Evolutionary conservation across 2,329 filamentous ascomycete genomes (phyloP).

Genomic region (Didymella lethalis): DNA sequence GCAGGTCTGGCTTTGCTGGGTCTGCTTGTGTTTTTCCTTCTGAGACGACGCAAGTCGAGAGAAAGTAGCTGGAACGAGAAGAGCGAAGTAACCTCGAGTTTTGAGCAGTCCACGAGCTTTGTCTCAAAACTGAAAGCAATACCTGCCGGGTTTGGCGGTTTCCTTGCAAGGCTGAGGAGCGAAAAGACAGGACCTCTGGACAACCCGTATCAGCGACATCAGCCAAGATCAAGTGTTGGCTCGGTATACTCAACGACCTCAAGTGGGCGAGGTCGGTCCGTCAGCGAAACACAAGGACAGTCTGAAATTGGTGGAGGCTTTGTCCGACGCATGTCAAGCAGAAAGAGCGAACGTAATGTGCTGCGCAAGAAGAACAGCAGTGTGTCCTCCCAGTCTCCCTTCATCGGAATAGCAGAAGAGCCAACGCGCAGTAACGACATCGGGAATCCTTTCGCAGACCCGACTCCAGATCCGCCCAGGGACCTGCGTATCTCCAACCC

Average conservation of each 20-base stretch:
- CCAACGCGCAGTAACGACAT: conserved; percentile 33
- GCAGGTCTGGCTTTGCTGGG: conserved; percentile 43
- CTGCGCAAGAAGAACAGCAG: conserved; percentile 44
- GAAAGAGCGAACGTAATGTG: conserved; percentile 43
- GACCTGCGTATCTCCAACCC: conserved; percentile 40
- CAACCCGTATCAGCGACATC: conserved; percentile 43
- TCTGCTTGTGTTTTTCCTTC: conserved; percentile 44
- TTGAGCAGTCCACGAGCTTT: conserved; percentile 21
- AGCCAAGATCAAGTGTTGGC: conserved; percentile 40
- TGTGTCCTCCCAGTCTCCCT: conserved; percentile 36
- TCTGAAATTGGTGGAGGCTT: conserved; percentile 28
- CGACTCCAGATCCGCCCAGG: conserved; percentile 31
- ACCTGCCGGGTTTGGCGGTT: conserved; percentile 30
- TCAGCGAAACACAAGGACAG: conserved; percentile 39
- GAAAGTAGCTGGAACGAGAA: conserved; percentile 33
- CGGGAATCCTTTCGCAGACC: conserved; percentile 41
- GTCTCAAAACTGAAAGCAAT: conserved; percentile 33
- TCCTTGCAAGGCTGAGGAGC: conserved; percentile 42
- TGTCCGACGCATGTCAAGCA: conserved; percentile 43
- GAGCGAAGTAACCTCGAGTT: conserved; percentile 17
- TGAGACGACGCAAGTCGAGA: conserved; percentile 43
- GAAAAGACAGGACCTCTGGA: conserved; percentile 37
- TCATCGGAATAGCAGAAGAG: conserved; percentile 41
- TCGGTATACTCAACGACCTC: conserved; percentile 44
- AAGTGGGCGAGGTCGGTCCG: conserved; percentile 36